These are phyloP conservation scores for Myxozyma geophila DNA, from an alignment of 805 yeast species.

Conservation along the genomic window DNA sequence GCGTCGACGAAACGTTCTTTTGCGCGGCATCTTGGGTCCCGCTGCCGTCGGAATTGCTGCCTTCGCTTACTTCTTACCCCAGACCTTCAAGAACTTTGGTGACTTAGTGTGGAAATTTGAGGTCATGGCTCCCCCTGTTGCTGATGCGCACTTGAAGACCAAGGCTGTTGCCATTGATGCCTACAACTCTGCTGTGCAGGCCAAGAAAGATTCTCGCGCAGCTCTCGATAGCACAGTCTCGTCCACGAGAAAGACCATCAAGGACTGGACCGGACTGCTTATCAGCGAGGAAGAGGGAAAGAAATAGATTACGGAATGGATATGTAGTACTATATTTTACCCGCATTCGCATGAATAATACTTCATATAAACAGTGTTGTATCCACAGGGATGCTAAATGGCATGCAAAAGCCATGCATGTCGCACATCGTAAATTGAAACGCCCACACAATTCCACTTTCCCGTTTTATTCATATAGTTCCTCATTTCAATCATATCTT, in stretches of 20 bases:
- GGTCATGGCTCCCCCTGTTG: constrained; percentile 53
- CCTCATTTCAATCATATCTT: too few relatives aligned
- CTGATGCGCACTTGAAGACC: constrained; percentile 61
- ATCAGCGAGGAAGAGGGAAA: constrained; percentile 56
- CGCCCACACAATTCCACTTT: background rate
- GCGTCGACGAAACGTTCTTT: constrained; percentile 63
- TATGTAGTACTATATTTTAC: background rate
- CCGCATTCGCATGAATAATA: background rate
- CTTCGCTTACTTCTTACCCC: constrained; percentile 72
- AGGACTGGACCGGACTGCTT: constrained; percentile 68
- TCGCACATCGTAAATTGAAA: too few relatives aligned
- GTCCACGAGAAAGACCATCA: constrained; percentile 51
- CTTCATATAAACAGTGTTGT: too few relatives aligned
- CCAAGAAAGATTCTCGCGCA: constrained; percentile 49
- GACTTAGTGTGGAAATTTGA: constrained; percentile 65
- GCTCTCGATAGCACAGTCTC: constrained; percentile 45
- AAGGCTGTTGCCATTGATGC: constrained; percentile 51
- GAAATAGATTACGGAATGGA: constrained; percentile 6
- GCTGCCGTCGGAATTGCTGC: constrained; percentile 63
- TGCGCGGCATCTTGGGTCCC: constrained; percentile 60
- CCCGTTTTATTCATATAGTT: background rate
- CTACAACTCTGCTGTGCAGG: constrained; percentile 32
- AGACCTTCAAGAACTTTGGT: constrained; percentile 66
- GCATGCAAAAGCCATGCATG: too few relatives aligned
- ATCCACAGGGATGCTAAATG: too few relatives aligned